These are phyloP conservation scores for Pleurozium schreberi DNA, from an alignment of 225 moss, liverwort and hornwort genomes.

Conservation along the genomic window DNA sequence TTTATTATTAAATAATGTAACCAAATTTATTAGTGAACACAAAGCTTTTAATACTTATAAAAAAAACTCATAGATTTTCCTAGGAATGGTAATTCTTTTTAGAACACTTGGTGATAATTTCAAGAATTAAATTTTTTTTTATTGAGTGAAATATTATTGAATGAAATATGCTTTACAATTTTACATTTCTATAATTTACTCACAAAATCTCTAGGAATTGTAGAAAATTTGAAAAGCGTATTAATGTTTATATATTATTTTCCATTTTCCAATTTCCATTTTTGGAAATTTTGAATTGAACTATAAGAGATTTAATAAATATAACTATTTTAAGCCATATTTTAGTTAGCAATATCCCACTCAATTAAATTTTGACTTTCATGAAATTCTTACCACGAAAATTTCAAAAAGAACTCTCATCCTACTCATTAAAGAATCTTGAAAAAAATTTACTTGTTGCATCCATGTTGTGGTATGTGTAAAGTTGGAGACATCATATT, in stretches of 20 bases:
- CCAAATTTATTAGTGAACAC: neutral
- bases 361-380: neutral
- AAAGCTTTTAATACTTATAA: neutral
- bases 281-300: neutral
- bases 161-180: too few relatives aligned
- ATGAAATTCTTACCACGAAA: too few relatives aligned
- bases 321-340: neutral
- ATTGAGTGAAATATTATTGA: too few relatives aligned
- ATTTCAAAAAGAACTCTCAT: neutral
- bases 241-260: too few relatives aligned
- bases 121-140: too few relatives aligned
- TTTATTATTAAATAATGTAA: neutral
- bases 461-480: rapidly evolving
- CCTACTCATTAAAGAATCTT: neutral
- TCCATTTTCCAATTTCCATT: too few relatives aligned
- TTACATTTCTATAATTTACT: too few relatives aligned
- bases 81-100: too few relatives aligned
- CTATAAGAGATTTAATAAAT: neutral
- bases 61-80: too few relatives aligned
- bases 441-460: neutral
- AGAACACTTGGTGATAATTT: too few relatives aligned
- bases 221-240: neutral
- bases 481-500: neutral
- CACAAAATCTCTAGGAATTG: too few relatives aligned
- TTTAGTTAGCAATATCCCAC: neutral